These are phyloP conservation scores for Glomus cerebriforme DNA, from an alignment of 192 early-diverging fungal species.

Conservation along the genomic window DNA sequence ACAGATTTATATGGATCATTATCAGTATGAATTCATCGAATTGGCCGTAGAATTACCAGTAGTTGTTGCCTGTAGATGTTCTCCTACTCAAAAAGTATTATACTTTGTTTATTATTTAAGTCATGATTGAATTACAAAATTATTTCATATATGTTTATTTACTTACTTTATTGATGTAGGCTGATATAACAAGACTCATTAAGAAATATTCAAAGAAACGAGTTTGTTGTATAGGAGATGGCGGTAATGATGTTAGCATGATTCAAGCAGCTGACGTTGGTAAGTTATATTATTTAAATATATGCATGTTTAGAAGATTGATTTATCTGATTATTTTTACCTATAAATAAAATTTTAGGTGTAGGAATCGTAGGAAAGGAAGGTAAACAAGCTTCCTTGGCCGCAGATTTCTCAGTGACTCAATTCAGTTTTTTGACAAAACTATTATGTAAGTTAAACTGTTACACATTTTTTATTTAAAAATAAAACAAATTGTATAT, in stretches of 20 bases:
- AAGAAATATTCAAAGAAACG: slow-evolving; percentile 72
- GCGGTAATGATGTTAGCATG: slow-evolving; percentile 98
- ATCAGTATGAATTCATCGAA: slow-evolving; percentile 77
- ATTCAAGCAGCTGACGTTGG: slow-evolving; percentile 93
- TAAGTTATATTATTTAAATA: slow-evolving; percentile 13
- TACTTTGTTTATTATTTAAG: not conserved
- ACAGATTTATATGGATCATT: slow-evolving; percentile 73
- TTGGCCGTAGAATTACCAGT: slow-evolving; percentile 75
- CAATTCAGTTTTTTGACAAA: slow-evolving; percentile 89
- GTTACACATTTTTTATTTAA: not conserved
- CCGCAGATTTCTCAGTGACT: slow-evolving; percentile 89
- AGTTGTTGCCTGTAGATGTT: slow-evolving; percentile 93
- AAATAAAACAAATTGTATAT: not conserved
- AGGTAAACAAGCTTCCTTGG: slow-evolving; percentile 91
- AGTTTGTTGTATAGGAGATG: slow-evolving; percentile 91
- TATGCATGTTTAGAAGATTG: not conserved
- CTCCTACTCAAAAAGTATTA: slow-evolving; percentile 88
- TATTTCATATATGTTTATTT: not conserved
- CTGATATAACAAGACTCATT: slow-evolving; percentile 83
- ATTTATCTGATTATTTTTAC: not conserved
- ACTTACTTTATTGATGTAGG: slow-evolving; percentile 37
- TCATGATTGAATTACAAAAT: not conserved
- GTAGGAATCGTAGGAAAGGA: slow-evolving; percentile 97
- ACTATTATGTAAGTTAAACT: slow-evolving; percentile 59
- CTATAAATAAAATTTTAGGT: slow-evolving; percentile 45